Conservation (phyloP, 257 asterid species). For the Ballota nigra region DNA sequence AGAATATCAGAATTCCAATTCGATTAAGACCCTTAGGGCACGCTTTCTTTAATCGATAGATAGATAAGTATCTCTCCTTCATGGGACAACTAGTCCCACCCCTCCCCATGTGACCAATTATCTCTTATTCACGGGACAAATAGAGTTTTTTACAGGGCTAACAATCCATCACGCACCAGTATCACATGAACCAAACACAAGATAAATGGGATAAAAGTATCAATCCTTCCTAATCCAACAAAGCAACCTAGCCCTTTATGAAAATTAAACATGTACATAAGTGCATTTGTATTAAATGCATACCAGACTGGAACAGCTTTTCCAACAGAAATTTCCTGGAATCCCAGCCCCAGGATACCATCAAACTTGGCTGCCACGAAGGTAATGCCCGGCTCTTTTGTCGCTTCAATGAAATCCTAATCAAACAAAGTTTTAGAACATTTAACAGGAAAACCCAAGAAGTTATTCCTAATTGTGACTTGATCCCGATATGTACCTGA, state of each 20-base stretch:
- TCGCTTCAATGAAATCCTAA: conserved; percentile 86
- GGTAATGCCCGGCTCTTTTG: conserved; percentile 77
- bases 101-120: too few relatives aligned
- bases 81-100: too few relatives aligned
- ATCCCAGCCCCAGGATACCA: conserved; percentile 95
- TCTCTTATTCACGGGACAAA: too few relatives aligned
- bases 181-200: too few relatives aligned
- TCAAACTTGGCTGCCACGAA: conserved; percentile 90
- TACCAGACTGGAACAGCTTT: conserved; percentile 85
- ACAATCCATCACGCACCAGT: too few relatives aligned
- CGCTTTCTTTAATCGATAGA: too few relatives aligned
- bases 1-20: not conserved
- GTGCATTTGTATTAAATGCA: not conserved
- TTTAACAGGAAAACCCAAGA: not conserved
- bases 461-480: not conserved
- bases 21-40: not conserved
- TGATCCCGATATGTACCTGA: conserved; percentile 48
- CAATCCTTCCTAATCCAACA: too few relatives aligned
- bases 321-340: conserved; percentile 86
- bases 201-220: too few relatives aligned
- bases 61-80: too few relatives aligned
- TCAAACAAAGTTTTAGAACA: conserved; percentile 15
- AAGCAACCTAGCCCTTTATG: too few relatives aligned
- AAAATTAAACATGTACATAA: not conserved
- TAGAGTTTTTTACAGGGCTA: too few relatives aligned